Conservation (phyloP, 2,329 filamentous ascomycete genomes). For the Neonectria faginata region DNA sequence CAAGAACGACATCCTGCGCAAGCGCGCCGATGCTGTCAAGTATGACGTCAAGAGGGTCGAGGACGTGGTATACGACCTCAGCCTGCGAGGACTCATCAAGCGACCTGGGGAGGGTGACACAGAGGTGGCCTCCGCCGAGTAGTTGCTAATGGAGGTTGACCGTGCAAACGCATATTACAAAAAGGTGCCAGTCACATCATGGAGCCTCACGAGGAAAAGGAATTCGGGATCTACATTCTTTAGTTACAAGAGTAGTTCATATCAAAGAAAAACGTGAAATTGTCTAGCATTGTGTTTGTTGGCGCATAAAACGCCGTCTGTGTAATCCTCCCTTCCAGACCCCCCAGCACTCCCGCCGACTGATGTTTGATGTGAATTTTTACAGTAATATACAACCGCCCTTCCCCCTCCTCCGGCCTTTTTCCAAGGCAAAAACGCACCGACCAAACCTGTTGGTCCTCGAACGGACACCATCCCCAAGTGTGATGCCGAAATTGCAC, state of each 20-base stretch:
- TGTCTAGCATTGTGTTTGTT: constrained; percentile 26
- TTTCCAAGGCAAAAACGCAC: constrained; percentile 11
- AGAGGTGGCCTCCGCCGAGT: constrained; percentile 54
- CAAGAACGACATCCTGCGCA: constrained; percentile 92
- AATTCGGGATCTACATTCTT: neutral
- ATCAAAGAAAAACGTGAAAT: constrained; percentile 19
- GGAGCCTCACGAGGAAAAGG: neutral
- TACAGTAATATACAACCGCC: constrained; percentile 43
- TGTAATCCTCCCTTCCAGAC: constrained; percentile 8
- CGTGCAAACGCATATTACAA: too few species aligned
- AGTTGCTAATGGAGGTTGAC: constrained; percentile 1
- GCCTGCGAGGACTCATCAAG: constrained; percentile 83
- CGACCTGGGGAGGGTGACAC: constrained; percentile 53
- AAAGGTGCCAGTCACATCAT: neutral
- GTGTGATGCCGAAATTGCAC: constrained; percentile 17
- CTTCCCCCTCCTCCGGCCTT: constrained; percentile 11
- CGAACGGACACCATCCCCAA: constrained; percentile 22
- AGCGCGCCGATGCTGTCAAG: constrained; percentile 92
- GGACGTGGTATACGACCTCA: constrained; percentile 96
- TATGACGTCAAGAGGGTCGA: constrained; percentile 98
- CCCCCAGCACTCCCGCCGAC: constrained; percentile 13
- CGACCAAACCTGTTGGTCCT: constrained; percentile 10
- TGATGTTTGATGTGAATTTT: constrained; percentile 30
- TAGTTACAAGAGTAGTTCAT: neutral
- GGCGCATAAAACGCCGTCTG: constrained; percentile 17